Conservation (phyloP, 768 basidiomycete species). For the Megacollybia marginata region DNA sequence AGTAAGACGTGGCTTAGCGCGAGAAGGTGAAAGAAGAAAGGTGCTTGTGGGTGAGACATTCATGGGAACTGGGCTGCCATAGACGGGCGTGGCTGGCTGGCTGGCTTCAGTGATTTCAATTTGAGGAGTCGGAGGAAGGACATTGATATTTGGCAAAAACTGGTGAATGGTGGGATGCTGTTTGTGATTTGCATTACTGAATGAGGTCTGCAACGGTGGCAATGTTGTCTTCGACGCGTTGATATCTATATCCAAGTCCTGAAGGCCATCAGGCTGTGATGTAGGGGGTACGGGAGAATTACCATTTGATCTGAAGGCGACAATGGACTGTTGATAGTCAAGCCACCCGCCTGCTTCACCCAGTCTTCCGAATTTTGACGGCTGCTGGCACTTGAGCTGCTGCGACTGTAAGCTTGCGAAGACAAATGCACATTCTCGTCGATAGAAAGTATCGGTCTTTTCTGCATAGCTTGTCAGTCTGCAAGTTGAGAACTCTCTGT, state of each 20-base stretch:
- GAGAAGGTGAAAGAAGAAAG: constrained; percentile 9
- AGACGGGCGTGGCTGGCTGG: constrained; percentile 13
- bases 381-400: constrained; percentile 27
- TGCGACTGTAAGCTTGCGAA: constrained; percentile 6
- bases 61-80: constrained; percentile 14
- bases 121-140: constrained; percentile 22
- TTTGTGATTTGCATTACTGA: constrained; percentile 4
- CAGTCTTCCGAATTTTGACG: constrained; percentile 58
- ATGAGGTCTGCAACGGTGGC: constrained; percentile 10
- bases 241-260: neutral
- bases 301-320: neutral
- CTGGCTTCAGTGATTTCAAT: constrained; percentile 8
- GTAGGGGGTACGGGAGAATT: neutral
- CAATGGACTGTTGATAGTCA: constrained; percentile 54
- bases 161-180: neutral
- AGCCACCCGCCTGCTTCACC: constrained; percentile 62
- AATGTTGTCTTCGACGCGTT: constrained; percentile 6
- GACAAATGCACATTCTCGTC: neutral
- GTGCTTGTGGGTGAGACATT: constrained; percentile 17
- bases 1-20: constrained; percentile 43
- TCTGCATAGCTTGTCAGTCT: neutral
- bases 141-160: constrained; percentile 16
- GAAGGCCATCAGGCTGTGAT: neutral
- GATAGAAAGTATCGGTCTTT: neutral
- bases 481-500: neutral